Percentiles rank a stretch among this genome's conserved stretches.
These are phyloP conservation scores for Protomyces pachydermus DNA, from an alignment of 1,139 yeast species.

Conservation along the genomic window DNA sequence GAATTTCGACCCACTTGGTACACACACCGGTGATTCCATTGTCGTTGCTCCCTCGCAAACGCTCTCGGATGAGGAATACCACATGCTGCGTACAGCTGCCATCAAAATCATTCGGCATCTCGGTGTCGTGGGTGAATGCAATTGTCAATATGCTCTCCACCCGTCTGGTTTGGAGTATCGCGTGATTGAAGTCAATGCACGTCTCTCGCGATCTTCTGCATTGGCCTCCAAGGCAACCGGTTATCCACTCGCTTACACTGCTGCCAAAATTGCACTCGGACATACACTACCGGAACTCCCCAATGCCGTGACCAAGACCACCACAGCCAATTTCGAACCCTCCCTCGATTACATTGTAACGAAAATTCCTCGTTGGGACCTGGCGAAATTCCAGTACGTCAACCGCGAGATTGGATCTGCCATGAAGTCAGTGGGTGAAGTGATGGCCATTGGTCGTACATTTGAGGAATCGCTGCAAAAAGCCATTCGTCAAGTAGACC, in stretches of 20 bases:
- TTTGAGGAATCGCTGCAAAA: constrained; percentile 97
- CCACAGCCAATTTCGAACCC: constrained; percentile 95
- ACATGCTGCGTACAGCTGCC: constrained; percentile 96
- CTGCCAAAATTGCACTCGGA: constrained; percentile 94
- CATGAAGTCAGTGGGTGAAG: constrained; percentile 99
- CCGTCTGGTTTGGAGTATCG: constrained; percentile 94
- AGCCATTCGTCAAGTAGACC: constrained; percentile 96
- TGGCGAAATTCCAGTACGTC: constrained; percentile 90
- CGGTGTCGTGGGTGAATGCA: constrained; percentile 99
- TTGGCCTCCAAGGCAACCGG: constrained; percentile 98
- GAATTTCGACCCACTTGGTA: constrained; percentile 95
- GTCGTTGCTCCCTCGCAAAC: constrained; percentile 99
- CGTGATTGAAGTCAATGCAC: constrained; percentile 95
- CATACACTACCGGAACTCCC: constrained; percentile 92
- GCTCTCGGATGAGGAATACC: constrained; percentile 91
- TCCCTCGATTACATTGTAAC: constrained; percentile 94
- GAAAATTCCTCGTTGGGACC: constrained; percentile 98
- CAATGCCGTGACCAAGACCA: constrained; percentile 92
- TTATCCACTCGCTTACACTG: constrained; percentile 96
- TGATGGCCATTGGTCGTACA: constrained; percentile 97
- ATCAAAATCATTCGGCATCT: constrained; percentile 93
- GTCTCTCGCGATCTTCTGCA: constrained; percentile 95
- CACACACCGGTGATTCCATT: constrained; percentile 98
- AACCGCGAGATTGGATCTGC: constrained; percentile 89
- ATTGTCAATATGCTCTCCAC: constrained; percentile 92